Evolutionary conservation across 768 basidiomycete species (phyloP).

Genomic region (Stropharia rugosoannulata): DNA sequence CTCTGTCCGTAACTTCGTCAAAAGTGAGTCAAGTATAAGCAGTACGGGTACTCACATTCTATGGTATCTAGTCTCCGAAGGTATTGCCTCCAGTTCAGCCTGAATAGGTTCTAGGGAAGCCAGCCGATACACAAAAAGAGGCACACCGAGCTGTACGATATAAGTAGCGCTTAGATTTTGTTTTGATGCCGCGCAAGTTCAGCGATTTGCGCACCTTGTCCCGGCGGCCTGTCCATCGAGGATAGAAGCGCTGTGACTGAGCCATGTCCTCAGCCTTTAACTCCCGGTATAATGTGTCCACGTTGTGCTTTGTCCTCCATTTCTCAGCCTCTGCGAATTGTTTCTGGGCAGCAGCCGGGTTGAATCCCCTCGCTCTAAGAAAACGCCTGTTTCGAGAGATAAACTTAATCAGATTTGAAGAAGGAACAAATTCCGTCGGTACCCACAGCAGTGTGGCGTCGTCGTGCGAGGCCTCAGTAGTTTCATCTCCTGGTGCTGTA

Average conservation of each 20-base stretch:
- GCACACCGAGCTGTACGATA: slow-evolving; percentile 55
- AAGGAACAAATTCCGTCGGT: background rate
- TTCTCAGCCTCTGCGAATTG: slow-evolving; percentile 68
- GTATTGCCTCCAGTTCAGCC: slow-evolving; percentile 57
- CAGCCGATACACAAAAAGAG: slow-evolving; percentile 75
- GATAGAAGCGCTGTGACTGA: slow-evolving; percentile 62
- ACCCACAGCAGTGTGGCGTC: slow-evolving; percentile 68
- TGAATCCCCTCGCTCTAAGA: slow-evolving; percentile 75
- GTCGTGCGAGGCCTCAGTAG: slow-evolving; percentile 51
- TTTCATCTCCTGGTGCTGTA: slow-evolving; percentile 24
- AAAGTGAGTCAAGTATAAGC: background rate
- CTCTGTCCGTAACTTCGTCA: slow-evolving; percentile 31
- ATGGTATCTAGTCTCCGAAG: slow-evolving; percentile 57
- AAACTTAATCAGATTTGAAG: background rate
- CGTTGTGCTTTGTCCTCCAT: slow-evolving; percentile 65
- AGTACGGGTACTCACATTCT: slow-evolving; percentile 53
- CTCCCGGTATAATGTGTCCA: slow-evolving; percentile 60
- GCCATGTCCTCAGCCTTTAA: slow-evolving; percentile 64
- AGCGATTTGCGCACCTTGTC: slow-evolving; percentile 53
- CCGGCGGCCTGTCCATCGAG: slow-evolving; percentile 77
- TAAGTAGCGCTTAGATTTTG: background rate
- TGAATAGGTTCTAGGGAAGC: slow-evolving; percentile 58
- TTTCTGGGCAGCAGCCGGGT: slow-evolving; percentile 58
- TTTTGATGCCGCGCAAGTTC: background rate
- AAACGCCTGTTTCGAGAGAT: slow-evolving; percentile 62